Percentiles rank a stretch among this genome's conserved stretches.
Conservation (phyloP, 192 early-diverging fungal species). For the Backusella circina region DNA sequence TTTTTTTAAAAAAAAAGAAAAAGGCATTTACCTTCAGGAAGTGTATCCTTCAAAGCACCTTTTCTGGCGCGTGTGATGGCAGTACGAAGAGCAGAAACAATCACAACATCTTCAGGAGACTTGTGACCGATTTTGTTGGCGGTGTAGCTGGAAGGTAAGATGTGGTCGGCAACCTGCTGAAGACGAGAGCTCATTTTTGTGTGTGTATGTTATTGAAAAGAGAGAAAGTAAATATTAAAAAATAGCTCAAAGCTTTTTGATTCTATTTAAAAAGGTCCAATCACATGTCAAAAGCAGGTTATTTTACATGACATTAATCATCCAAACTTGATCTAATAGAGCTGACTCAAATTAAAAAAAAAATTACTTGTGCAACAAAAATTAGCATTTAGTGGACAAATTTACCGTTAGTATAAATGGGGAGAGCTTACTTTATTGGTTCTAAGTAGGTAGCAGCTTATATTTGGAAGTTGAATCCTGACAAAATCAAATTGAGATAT, state of each 20-base stretch:
- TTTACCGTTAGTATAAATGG: neutral
- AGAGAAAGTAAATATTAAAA: neutral
- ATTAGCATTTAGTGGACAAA: neutral
- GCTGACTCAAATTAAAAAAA: neutral
- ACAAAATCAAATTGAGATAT: neutral
- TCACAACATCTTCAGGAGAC: slow-evolving; percentile 89
- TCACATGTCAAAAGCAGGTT: neutral
- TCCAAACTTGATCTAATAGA: neutral
- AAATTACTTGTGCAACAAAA: neutral
- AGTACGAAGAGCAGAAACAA: slow-evolving; percentile 87
- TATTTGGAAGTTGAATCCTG: neutral
- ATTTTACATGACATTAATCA: neutral
- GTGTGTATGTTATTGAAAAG: neutral
- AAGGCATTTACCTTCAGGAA: slow-evolving; percentile 52
- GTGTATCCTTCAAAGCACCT: slow-evolving; percentile 91
- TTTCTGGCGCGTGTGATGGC: slow-evolving; percentile 89
- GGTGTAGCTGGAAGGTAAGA: slow-evolving; percentile 38
- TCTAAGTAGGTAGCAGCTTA: neutral
- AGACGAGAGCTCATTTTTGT: slow-evolving; percentile 49
- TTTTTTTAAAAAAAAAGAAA: neutral
- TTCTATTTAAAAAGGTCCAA: neutral
- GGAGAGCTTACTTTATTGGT: neutral
- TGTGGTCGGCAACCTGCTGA: slow-evolving; percentile 49
- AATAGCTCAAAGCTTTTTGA: neutral
- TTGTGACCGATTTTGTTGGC: slow-evolving; percentile 67